Percentiles rank a stretch among this genome's conserved stretches.
Evolutionary conservation across 2,329 filamentous ascomycete genomes (phyloP).

Genomic region (Phaeosphaeriaceae sp.): DNA sequence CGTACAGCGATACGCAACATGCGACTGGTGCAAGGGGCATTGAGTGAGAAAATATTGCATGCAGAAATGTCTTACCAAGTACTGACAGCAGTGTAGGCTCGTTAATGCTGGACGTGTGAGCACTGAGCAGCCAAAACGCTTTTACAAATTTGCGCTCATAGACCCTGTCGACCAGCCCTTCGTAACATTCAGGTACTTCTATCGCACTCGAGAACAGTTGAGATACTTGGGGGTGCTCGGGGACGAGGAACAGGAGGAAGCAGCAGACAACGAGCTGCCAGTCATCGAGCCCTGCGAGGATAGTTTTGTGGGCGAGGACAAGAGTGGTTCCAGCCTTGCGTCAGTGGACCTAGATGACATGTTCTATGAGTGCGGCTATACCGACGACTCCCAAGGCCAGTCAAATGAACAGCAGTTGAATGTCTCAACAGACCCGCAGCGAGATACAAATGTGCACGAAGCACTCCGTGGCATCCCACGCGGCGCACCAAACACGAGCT

Average conservation of each 20-base stretch:
- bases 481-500: conserved; percentile 9
- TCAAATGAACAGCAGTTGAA: background rate
- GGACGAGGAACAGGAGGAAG: conserved; percentile 10
- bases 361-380: background rate
- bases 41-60: conserved; percentile 30
- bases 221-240: conserved; percentile 29
- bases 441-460: background rate
- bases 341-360: background rate
- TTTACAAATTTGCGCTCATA: conserved; percentile 58
- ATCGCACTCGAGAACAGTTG: conserved; percentile 41
- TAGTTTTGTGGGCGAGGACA: background rate
- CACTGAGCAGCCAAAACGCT: conserved; percentile 50
- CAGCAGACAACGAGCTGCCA: conserved; percentile 27
- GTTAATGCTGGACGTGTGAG: conserved; percentile 48
- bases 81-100: conserved; percentile 38
- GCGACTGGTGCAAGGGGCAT: conserved; percentile 29
- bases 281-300: conserved; percentile 35
- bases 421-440: background rate
- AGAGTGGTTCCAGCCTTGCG: background rate
- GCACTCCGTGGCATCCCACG: conserved; percentile 14
- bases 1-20: conserved; percentile 30
- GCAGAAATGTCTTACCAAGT: background rate
- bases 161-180: conserved; percentile 58
- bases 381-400: too few relatives aligned
- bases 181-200: conserved; percentile 53